phyloP scores from a whole-genome alignment of 2,329 filamentous ascomycete genomes.

The Exophiala lecanii-corni region DNA sequence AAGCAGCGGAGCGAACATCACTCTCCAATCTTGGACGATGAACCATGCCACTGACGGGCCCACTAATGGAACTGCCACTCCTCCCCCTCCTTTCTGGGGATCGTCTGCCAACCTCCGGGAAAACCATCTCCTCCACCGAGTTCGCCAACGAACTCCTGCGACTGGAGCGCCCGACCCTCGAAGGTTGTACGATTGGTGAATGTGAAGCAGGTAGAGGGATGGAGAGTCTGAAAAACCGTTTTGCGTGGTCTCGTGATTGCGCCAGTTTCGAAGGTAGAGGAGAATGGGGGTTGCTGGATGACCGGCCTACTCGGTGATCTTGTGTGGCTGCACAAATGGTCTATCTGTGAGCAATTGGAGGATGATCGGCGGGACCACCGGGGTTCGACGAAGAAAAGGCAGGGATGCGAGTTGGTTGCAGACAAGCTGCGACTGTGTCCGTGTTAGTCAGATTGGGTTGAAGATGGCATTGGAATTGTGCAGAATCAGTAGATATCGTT shows the following conservation, averaged over 20 bases:
- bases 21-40: constrained; percentile 27
- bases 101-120: constrained; percentile 15
- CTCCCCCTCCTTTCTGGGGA: constrained; percentile 22
- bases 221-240: constrained; percentile 42
- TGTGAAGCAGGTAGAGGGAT: constrained; percentile 29
- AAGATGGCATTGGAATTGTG: too few species aligned
- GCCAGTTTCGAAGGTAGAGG: constrained; percentile 29
- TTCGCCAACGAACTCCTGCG: constrained; percentile 29
- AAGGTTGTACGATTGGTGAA: constrained; percentile 27
- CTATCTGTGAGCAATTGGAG: too few species aligned
- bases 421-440: too few species aligned
- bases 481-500: too few species aligned
- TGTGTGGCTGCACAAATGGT: too few species aligned
- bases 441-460: too few species aligned
- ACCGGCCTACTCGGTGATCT: too few species aligned
- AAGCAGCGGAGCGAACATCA: constrained; percentile 23
- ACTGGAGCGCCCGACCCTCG: constrained; percentile 34
- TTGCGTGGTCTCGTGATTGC: constrained; percentile 44
- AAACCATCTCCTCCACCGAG: constrained; percentile 30
- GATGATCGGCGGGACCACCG: too few species aligned
- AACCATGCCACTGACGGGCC: constrained; percentile 27
- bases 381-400: too few species aligned
- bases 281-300: background rate
- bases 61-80: constrained; percentile 24
- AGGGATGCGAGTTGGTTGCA: too few species aligned